Evolutionary conservation across 805 yeast species (phyloP), one percentile per base, ranked within the genome.

Genomic region (Yamadazyma insecticola): DNA sequence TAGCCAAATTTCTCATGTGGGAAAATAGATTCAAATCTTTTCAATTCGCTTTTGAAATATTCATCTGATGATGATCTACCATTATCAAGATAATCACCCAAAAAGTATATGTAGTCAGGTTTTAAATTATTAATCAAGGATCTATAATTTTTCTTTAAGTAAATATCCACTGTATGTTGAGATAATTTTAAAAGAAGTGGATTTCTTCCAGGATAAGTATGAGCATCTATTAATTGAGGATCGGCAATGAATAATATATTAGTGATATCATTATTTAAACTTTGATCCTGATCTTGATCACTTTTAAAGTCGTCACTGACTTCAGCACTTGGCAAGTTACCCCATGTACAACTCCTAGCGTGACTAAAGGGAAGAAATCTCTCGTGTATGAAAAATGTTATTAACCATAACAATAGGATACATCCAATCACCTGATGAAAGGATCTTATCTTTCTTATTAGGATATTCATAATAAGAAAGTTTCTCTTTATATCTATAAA

Each of bases 31-130:
- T 53, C 48, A 42, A 65, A 65, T 23, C 72, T 51, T 16, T 36
- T 28, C 22, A 45, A 40, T 40, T 65, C 55, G 6, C 31, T 28
- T 6, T 39, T 28, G 36, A 50, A 65, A 45, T 64, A 65, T 20
- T 35, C 42, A 29, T 61, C 56, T 13, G 39, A 33, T 19, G 59
- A 39, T 28, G 52, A 55, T 17, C 72, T 45, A 8, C 67, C 72
- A 36, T 65, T 64, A 37, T 65, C 72, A 26, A 64, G 43, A 30
- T 57, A 61, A 38, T 65, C 72, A 7, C 72, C 72, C 36, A 65
- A 42, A 39, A 64, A 65, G 32, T 63, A 46, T 18, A 64, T 43
- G 36, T 55, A 56, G 29, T 63, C 57, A 2, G 72, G 70, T 26
- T 45, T 35, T 28, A 63, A 45, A 18, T 46, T 50, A 2, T 39